phyloP scores from a whole-genome alignment of 352 stramenopile species.

The Elongisporangium prolatum region DNA sequence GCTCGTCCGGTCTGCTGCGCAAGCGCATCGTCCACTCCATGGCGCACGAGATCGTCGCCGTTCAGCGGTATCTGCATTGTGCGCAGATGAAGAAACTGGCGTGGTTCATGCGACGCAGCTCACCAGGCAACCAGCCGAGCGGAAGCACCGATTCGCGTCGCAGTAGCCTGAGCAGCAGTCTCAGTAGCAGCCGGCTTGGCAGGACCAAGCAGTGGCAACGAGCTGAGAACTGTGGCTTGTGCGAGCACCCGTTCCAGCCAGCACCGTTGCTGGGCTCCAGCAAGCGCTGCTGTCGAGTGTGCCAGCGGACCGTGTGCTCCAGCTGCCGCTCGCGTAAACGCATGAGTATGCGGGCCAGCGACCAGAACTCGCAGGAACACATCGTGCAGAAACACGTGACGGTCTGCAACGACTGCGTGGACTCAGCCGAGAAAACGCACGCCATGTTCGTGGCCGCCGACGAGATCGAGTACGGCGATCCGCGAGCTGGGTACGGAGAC shows the following conservation, averaged over 20 bases:
- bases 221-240: conserved; percentile 3
- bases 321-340: conserved; percentile 24
- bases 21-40: conserved; percentile 21
- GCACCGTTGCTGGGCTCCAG: conserved; percentile 2
- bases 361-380: neutral
- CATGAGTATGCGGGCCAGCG: conserved; percentile 6
- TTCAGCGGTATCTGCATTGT: conserved; percentile 20
- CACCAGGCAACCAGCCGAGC: neutral
- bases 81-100: conserved; percentile 41
- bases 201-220: conserved; percentile 5
- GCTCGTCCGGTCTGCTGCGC: conserved; percentile 13
- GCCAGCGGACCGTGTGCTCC: conserved; percentile 19
- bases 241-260: conserved; percentile 11
- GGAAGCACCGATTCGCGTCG: neutral
- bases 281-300: conserved; percentile 28
- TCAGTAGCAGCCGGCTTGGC: conserved; percentile 2
- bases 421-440: neutral
- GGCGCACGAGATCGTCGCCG: conserved; percentile 17
- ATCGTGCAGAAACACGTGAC: neutral
- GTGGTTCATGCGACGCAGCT: conserved; percentile 13
- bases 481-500: neutral
- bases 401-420: neutral
- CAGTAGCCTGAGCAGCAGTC: neutral
- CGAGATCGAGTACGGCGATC: neutral
- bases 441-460: neutral